These are phyloP conservation scores for Nicotiana tomentosiformis DNA, from an alignment of 257 asterid genomes.

Conservation along the genomic window DNA sequence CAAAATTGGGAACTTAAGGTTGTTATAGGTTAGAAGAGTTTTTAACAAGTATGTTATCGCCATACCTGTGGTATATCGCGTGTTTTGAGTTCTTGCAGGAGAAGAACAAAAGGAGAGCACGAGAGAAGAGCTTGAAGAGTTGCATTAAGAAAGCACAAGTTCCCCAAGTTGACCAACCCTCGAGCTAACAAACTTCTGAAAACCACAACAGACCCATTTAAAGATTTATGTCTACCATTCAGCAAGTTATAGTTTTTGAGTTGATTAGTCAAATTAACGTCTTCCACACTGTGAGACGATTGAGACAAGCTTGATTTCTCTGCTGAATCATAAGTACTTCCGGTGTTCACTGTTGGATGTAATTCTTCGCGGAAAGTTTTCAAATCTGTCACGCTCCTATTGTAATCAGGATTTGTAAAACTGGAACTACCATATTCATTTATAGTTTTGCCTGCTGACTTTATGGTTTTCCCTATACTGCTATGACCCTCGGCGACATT, in stretches of 20 bases:
- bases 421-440: slow-evolving; percentile 30
- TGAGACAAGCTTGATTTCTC: slow-evolving; percentile 18
- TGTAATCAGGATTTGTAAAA: slow-evolving; percentile 12
- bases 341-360: slow-evolving; percentile 14
- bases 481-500: slow-evolving; percentile 8
- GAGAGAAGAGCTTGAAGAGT: slow-evolving; percentile 78
- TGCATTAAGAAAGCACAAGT: slow-evolving; percentile 76
- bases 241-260: slow-evolving; percentile 23
- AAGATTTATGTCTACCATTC: slow-evolving; percentile 18
- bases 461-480: slow-evolving; percentile 13
- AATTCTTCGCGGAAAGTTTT: neutral
- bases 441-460: slow-evolving; percentile 13
- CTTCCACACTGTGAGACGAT: slow-evolving; percentile 21
- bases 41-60: neutral
- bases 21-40: neutral
- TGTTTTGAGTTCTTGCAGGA: slow-evolving; percentile 53
- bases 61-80: slow-evolving; percentile 56
- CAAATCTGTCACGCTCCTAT: slow-evolving; percentile 21
- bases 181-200: slow-evolving; percentile 51
- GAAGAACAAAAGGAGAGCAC: slow-evolving; percentile 59
- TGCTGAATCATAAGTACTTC: slow-evolving; percentile 8
- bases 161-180: slow-evolving; percentile 77
- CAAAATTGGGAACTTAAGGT: neutral
- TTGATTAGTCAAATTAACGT: slow-evolving; percentile 20
- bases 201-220: slow-evolving; percentile 28